These are phyloP conservation scores for Tylopilus sp. DNA, from an alignment of 768 basidiomycete species.

Conservation along the genomic window DNA sequence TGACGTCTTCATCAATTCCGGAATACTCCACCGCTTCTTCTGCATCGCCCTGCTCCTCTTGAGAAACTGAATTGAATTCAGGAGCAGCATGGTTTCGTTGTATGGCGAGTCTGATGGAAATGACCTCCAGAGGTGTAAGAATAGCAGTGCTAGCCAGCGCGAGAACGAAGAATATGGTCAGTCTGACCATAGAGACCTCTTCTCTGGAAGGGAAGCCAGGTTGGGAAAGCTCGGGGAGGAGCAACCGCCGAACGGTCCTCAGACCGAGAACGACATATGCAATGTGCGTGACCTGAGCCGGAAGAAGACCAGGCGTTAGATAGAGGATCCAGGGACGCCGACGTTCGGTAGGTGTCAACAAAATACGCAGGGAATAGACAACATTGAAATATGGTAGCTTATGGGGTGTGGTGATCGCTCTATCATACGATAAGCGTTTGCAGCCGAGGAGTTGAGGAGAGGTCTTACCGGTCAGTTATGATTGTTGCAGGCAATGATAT, in stretches of 20 bases:
- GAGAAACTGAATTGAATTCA: conserved; percentile 70
- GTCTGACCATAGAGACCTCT: conserved; percentile 47
- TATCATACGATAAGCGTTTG: conserved; percentile 27
- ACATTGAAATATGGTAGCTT: conserved; percentile 62
- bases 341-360: conserved; percentile 81
- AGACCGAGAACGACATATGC: conserved; percentile 43
- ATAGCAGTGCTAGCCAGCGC: conserved; percentile 53
- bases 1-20: conserved; percentile 77
- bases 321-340: conserved; percentile 78
- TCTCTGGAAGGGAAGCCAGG: conserved; percentile 30
- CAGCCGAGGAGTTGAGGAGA: not conserved
- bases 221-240: conserved; percentile 52
- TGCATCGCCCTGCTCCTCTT: conserved; percentile 66
- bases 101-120: conserved; percentile 72
- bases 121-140: conserved; percentile 77
- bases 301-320: conserved; percentile 65
- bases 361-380: conserved; percentile 56
- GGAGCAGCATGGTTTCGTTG: conserved; percentile 80
- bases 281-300: conserved; percentile 42
- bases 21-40: conserved; percentile 61
- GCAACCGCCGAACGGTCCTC: conserved; percentile 44
- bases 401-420: conserved; percentile 81
- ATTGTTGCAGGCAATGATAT: conserved; percentile 67
- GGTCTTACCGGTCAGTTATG: conserved; percentile 67
- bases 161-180: conserved; percentile 55